phyloP scores from a whole-genome alignment of 106 monocot species.

The Dendrobium nobile region DNA sequence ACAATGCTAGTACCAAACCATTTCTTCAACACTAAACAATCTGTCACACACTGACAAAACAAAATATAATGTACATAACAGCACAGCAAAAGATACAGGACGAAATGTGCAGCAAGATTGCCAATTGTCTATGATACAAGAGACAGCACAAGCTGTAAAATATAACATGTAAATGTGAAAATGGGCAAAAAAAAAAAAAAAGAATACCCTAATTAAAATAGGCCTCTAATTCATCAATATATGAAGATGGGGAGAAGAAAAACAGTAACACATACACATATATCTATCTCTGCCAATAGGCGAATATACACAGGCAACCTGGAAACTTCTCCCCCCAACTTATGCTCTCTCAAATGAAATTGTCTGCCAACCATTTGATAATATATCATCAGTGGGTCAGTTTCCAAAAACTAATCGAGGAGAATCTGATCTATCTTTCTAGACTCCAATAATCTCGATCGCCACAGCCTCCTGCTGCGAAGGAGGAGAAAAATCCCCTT shows the following conservation, averaged over 20 bases:
- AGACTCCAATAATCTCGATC: background rate
- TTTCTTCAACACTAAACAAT: background rate
- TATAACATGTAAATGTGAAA: slow-evolving; percentile 8
- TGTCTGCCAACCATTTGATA: slow-evolving; percentile 1
- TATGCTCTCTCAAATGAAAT: slow-evolving; percentile 11
- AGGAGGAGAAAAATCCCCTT: slow-evolving; percentile 9
- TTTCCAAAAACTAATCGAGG: background rate
- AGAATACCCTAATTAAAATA: slow-evolving; percentile 18
- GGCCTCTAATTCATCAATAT: slow-evolving; percentile 9
- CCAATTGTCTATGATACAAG: slow-evolving; percentile 21
- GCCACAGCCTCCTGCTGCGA: background rate
- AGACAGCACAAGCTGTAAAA: slow-evolving; percentile 7
- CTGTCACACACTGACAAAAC: background rate
- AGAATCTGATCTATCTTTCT: slow-evolving; percentile 2
- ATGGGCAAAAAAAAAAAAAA: slow-evolving; percentile 1
- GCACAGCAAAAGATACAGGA: slow-evolving; percentile 13
- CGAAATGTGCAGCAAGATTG: slow-evolving; percentile 6
- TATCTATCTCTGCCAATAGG: slow-evolving; percentile 13
- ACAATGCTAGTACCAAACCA: background rate
- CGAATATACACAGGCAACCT: slow-evolving; percentile 18
- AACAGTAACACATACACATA: slow-evolving; percentile 10
- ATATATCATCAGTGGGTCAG: background rate
- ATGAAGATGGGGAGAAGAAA: background rate
- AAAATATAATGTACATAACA: slow-evolving; percentile 26
- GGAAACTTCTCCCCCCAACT: background rate